Base-by-base conservation (phyloP, 495 filamentous ascomycete genomes). In the Penicillium parvum region DNA sequence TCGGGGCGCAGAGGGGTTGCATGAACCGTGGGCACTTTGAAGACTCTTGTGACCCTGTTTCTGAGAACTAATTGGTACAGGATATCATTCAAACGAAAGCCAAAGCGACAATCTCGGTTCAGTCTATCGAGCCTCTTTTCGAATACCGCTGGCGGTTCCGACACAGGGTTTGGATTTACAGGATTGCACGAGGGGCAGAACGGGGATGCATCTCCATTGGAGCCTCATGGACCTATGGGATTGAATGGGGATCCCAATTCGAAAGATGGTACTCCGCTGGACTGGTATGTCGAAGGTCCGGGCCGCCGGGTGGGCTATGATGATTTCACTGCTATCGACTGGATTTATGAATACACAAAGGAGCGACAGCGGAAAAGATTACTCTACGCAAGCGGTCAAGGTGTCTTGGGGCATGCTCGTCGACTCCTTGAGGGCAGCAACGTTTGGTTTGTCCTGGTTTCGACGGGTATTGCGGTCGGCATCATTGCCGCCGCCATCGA, bases 271-370 rank as follows among this genome's bases (percentile, higher is more conserved):
- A 69, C 62, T 11, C 73, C 79, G 14, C 55, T 85, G 16, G 88
- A 95, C 61, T 96, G 91, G 92, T 86, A 92, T 62, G 78, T 85
- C 28, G 90, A 96, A 65, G 89, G 88, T 4, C 90, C 88, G 4
- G 92, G 92, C 2, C 77, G 90, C 36, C 81, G 92, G 54, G 90
- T 96, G 18, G 90, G 85, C 37, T 98, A 98, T 65, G 92, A 95
- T 52, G 86, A 98, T 68, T 75, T 96, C 56, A 96, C 94, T 10
- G 92, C 94, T 10, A 98, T 98, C 63, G 92, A 98, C 69, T 98
- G 92, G 92, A 97, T 96, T 53, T 97, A 95, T 58, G 92, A 98
- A 64, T 95, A 98, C 61, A 92, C 89, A 17, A 96, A 96, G 63
- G 92, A 98, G 64, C 78, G 92, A 12, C 88, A 95, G 62, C 79